Base-by-base conservation (phyloP, 1,139 yeast species). In the Hansenula lynferdii region DNA sequence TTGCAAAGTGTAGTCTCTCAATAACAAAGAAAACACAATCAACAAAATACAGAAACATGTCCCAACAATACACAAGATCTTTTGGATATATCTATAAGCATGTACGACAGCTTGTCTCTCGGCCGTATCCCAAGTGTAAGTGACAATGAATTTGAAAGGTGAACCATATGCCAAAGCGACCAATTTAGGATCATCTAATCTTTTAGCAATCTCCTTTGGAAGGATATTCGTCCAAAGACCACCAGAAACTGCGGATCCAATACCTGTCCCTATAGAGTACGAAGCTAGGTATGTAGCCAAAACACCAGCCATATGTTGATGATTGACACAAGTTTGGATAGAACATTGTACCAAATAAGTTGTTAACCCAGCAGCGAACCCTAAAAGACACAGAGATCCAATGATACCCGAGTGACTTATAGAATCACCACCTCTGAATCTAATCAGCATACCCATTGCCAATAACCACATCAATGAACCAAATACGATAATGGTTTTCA, bases 311-410 rank as follows among this genome's bases (percentile, higher is more conserved):
- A 79, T 74, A 57, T 76, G 65, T 54, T 78, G 81, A 56, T 78
- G 85, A 42, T 73, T 70, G 21, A 82, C 75, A 41, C 73, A 71
- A 2, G 85, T 61, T 51, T 79, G 80, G 44, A 81, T 72, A 14
- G 85, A 75, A 6, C 78, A 82, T 51, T 76, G 84, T 15, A 79
- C 70, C 23, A 85, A 75, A 54, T 80, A 80, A 17, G 85, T 76
- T 64, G 80, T 80, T 58, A 82, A 69, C 9, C 85, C 84, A 35
- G 85, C 83, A 50, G 87, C 86, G 39, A 83, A 65, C 58, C 90
- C 92, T 64, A 81, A 66, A 26, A 81, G 61, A 55, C 80, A 75
- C 49, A 78, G 68, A 20, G 80, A 75, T 28, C 85, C 90, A 54
- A 83, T 78, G 41, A 82, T 69, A 48, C 90, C 90, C 28, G 64